Evolutionary conservation across 495 filamentous ascomycete genomes (phyloP), one percentile per base, ranked within the genome.

Genomic region (Bathelium albidoporum): DNA sequence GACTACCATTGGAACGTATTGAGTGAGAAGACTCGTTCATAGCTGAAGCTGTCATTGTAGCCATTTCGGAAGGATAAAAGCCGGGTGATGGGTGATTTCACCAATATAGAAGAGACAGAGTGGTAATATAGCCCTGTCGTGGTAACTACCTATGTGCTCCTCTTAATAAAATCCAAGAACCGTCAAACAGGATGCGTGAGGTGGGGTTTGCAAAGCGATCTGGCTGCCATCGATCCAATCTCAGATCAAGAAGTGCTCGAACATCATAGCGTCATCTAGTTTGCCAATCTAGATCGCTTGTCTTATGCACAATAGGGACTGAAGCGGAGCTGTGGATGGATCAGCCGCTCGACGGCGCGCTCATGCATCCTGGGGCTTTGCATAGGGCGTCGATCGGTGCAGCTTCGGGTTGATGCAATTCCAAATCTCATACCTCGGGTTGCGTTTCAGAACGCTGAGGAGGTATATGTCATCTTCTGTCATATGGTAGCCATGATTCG

Each of bases 341-440:
- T 55, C 49, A 55, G 49, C 49, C 49, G 49, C 34, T 55, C 49
- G 49, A 55, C 49, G 49, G 49, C 49, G 49, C 24, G 22, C 2
- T 29, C 2, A 55, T 29, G 2, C 24, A 16, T 55, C 20, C 2
- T 29, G 44, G 44, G 44, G 44, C 20, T 49, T n/a, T n/a, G 5
- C 12, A n/a, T 16, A 49, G 44, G 5, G 20, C 20, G 49, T 55
- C 49, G 24, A 55, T 55, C 49, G 29, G 29, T 16, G 11, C 7
- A 29, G 49, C 5, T 55, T 55, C 49, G 49, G 49, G 2, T 55
- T 29, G 49, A 55, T 29, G 49, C 24, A 55, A 55, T 55, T 55
- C 49, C 49, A 55, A 55, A 55, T 55, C 49, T 55, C 20, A 18
- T 1, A 12, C 20, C 20, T 49, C 20, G 5, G 44, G 5, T 22